Evolutionary conservation across 78 protist genomes (phyloP).

Genomic region (Mantamonas sphyraenae): DNA sequence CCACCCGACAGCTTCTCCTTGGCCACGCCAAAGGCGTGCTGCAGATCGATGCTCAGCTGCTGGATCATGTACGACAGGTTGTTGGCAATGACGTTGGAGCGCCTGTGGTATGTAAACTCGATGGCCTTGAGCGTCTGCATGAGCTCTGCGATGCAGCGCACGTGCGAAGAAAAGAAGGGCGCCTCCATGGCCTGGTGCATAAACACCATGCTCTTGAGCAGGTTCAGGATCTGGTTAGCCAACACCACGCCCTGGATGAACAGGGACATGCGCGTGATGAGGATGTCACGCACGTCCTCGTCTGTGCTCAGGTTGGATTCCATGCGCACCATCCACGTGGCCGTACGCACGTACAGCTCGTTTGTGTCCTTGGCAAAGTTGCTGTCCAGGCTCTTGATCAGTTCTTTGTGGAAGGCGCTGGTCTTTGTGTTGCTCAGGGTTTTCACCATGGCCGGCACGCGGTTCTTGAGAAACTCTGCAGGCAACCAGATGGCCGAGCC

Average conservation of each 20-base stretch:
- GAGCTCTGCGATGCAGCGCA: neutral
- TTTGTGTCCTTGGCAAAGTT: neutral
- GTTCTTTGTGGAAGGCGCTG: neutral
- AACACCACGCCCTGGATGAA: conserved; percentile 41
- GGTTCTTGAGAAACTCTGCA: conserved; percentile 42
- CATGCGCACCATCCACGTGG: conserved; percentile 63
- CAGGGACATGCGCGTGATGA: conserved; percentile 8
- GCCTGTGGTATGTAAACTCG: conserved; percentile 43
- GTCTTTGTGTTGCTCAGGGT: conserved; percentile 1
- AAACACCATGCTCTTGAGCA: conserved; percentile 36
- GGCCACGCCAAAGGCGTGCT: too few species aligned
- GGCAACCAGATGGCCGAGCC: conserved; percentile 42
- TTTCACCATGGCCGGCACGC: too few species aligned
- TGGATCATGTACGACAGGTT: neutral
- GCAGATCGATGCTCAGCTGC: neutral
- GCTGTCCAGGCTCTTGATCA: conserved; percentile 1
- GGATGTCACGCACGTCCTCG: conserved; percentile 16
- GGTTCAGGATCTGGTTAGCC: conserved; percentile 30
- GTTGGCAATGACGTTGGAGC: conserved; percentile 37
- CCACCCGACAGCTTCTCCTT: too few species aligned
- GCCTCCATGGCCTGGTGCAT: conserved; percentile 30
- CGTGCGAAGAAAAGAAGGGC: neutral
- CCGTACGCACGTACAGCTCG: conserved; percentile 1
- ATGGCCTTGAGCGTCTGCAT: conserved; percentile 30
- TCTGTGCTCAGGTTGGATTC: conserved; percentile 12